Evolutionary conservation across 164 flowering plant species (phyloP).

Genomic region (Pachysandra terminalis): DNA sequence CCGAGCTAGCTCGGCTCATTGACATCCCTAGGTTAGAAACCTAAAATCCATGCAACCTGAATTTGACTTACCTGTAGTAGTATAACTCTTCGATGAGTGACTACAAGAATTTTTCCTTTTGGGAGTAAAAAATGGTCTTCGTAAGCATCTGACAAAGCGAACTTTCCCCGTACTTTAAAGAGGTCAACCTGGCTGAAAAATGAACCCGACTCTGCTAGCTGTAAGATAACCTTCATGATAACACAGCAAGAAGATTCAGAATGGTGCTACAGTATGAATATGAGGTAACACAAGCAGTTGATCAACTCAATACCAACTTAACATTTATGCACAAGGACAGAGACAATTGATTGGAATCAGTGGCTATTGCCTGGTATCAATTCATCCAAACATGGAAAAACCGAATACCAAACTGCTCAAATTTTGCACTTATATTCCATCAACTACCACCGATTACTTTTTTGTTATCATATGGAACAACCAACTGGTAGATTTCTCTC

Average conservation of each 20-base stretch:
- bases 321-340: background rate
- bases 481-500: too few species aligned
- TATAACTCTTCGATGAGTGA: conserved; percentile 89
- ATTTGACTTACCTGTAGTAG: conserved; percentile 66
- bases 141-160: conserved; percentile 97
- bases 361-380: too few species aligned
- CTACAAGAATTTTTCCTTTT: conserved; percentile 66
- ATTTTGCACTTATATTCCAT: too few species aligned
- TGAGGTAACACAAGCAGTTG: background rate
- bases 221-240: conserved; percentile 72
- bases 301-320: background rate
- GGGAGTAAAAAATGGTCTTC: conserved; percentile 92
- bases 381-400: too few species aligned
- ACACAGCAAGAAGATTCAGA: conserved; percentile 10
- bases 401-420: too few species aligned
- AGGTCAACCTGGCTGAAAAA: conserved; percentile 95
- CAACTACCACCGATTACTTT: too few species aligned
- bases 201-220: conserved; percentile 91
- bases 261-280: background rate
- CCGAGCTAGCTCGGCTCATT: too few species aligned
- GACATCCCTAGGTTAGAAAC: too few species aligned
- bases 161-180: conserved; percentile 94
- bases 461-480: too few species aligned
- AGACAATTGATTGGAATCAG: too few species aligned
- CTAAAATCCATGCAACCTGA: background rate